Evolutionary conservation across 345 rosid genomes (phyloP).

Genomic region (thale cress (Arabidopsis thaliana)): DNA sequence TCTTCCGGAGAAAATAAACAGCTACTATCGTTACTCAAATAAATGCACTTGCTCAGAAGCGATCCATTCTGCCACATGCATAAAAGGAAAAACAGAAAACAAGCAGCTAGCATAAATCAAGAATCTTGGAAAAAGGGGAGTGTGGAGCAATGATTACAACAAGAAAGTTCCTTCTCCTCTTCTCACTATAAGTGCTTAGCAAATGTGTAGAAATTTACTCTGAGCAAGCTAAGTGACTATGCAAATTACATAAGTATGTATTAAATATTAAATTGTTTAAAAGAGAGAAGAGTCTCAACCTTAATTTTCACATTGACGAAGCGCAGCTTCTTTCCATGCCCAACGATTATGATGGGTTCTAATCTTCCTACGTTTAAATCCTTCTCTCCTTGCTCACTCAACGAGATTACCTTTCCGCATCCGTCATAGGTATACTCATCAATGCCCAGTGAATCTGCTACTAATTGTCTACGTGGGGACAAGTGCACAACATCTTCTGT

Average conservation of each 20-base stretch:
- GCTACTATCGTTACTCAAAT: constrained; percentile 94
- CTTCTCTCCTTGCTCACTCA: constrained; percentile 64
- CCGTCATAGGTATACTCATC: constrained; percentile 91
- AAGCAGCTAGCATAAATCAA: constrained; percentile 25
- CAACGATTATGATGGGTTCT: constrained; percentile 83
- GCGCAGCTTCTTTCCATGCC: constrained; percentile 90
- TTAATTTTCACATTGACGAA: constrained; percentile 87
- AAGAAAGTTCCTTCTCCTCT: constrained; percentile 20
- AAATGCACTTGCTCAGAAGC: constrained; percentile 79
- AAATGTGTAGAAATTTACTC: constrained; percentile 8
- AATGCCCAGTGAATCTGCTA: constrained; percentile 81
- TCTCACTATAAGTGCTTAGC: constrained; percentile 29
- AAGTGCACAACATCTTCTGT: constrained; percentile 79
- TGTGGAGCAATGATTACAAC: constrained; percentile 19
- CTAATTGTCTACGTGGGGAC: constrained; percentile 78
- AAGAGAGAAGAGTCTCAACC: constrained; percentile 53
- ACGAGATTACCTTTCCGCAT: constrained; percentile 73
- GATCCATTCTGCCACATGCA: constrained; percentile 69
- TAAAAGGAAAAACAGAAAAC: constrained; percentile 27
- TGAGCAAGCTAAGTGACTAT: constrained; percentile 24
- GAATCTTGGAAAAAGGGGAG: constrained; percentile 26
- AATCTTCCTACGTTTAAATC: constrained; percentile 52
- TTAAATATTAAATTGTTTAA: not conserved
- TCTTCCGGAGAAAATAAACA: constrained; percentile 81
- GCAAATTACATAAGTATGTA: not conserved